Percentiles rank a stretch among this genome's conserved stretches.
These are phyloP conservation scores for Chaetomium cochliodes DNA, from an alignment of 495 filamentous ascomycete species.

Conservation along the genomic window DNA sequence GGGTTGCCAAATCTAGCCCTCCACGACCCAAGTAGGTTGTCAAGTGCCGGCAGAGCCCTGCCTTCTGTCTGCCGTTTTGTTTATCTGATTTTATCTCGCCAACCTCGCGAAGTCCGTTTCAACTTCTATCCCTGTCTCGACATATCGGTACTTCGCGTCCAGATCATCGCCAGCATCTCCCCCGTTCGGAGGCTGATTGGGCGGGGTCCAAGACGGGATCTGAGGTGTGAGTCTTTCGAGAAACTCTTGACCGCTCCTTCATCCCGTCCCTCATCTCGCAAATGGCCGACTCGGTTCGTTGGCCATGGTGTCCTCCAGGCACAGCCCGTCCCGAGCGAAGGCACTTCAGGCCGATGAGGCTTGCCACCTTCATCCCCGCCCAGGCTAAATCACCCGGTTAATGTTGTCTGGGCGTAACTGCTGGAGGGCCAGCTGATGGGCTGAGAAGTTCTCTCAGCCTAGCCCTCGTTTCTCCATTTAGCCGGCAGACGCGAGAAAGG, in stretches of 20 bases:
- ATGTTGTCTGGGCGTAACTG: conserved; percentile 15
- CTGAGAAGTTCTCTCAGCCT: background rate
- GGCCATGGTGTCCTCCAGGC: background rate
- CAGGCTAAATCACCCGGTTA: conserved; percentile 32
- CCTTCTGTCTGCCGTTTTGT: background rate
- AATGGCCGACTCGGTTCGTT: background rate
- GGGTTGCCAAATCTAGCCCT: conserved; percentile 15
- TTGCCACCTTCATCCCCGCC: conserved; percentile 15
- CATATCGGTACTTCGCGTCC: background rate
- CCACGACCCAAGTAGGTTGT: background rate
- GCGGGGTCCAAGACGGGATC: background rate
- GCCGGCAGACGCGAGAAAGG: background rate
- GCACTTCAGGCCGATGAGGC: conserved; percentile 11
- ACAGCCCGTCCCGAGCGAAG: background rate
- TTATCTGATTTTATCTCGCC: background rate
- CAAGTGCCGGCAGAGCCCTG: conserved; percentile 5
- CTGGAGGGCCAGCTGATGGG: conserved; percentile 12
- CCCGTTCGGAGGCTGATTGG: background rate
- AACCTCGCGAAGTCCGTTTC: background rate
- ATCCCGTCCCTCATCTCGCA: background rate
- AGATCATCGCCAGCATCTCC: background rate
- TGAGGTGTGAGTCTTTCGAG: background rate
- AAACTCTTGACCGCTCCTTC: conserved; percentile 15
- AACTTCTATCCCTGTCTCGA: background rate
- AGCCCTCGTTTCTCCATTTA: background rate